Conservation (phyloP, 352 stramenopile genomes). For the Thraustochytrium sp. region DNA sequence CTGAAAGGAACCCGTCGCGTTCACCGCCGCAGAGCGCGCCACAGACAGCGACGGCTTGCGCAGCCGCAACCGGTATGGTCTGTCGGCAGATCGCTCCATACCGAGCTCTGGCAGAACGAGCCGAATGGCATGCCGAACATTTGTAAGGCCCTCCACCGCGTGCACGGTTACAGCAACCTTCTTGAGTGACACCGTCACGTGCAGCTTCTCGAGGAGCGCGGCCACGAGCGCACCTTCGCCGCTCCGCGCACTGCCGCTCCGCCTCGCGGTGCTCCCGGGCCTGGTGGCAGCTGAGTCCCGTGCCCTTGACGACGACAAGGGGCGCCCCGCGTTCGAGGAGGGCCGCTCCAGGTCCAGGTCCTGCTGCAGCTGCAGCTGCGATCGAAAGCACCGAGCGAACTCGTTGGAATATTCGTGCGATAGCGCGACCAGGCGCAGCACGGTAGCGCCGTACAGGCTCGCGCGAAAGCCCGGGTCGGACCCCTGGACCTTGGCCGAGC, state of each 20-base stretch:
- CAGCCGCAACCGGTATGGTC: background rate
- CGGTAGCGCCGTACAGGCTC: background rate
- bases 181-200: no score
- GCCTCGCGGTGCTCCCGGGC: no score
- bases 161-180: no score
- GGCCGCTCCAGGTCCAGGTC: no score
- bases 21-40: background rate
- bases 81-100: background rate
- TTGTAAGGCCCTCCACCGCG: background rate
- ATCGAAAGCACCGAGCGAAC: background rate
- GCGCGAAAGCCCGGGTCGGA: background rate
- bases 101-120: background rate
- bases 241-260: no score
- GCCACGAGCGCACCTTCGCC: no score
- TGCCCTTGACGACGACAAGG: no score
- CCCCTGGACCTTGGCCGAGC: background rate
- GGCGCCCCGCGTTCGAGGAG: no score
- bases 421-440: background rate
- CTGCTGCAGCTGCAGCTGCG: background rate
- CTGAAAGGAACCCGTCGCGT: background rate
- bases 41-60: background rate
- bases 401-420: background rate
- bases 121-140: background rate
- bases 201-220: background rate
- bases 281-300: no score